Conservation (phyloP, 169 alveolate species). For the Ichthyophthirius multifiliis region DNA sequence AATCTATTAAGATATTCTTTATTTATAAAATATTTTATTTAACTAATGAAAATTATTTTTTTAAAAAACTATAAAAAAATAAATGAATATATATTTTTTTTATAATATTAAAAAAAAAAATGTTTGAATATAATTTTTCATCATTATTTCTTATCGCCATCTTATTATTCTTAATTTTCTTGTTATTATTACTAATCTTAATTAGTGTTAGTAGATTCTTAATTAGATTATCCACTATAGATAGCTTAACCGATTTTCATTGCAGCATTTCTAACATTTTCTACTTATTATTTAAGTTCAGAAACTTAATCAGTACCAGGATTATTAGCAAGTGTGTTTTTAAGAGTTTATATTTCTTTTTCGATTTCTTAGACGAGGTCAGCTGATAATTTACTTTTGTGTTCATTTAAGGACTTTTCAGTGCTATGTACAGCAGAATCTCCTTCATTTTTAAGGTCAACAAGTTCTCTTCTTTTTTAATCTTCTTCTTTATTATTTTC, state of each 20-base stretch:
- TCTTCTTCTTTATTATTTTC: slow-evolving; percentile 94
- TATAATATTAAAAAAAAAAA: no score
- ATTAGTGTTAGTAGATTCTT: slow-evolving; percentile 1
- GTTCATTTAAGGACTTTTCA: slow-evolving; percentile 61
- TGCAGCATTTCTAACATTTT: slow-evolving; percentile 55
- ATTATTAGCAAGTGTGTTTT: slow-evolving; percentile 25
- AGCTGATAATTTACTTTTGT: slow-evolving; percentile 49
- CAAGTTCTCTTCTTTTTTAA: slow-evolving; percentile 84
- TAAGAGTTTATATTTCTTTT: slow-evolving; percentile 46
- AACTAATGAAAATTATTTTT: no score
- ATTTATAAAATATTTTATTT: no score
- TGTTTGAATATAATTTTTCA: no score
- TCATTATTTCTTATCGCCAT: slow-evolving; percentile 5
- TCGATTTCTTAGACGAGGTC: slow-evolving; percentile 55
- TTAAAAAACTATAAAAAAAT: no score
- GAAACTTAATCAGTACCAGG: slow-evolving; percentile 39
- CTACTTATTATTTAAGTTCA: slow-evolving; percentile 54
- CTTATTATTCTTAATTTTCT: not conserved
- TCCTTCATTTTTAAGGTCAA: slow-evolving; percentile 74
- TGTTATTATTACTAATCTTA: slow-evolving; percentile 13
- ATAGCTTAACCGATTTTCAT: slow-evolving; percentile 69
- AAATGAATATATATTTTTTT: no score
- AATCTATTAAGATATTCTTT: no score
- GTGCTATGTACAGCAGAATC: slow-evolving; percentile 60
- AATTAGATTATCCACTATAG: slow-evolving; percentile 15